phyloP scores from a whole-genome alignment of 169 alveolate species.

The Cryptosporidium parvum region DNA sequence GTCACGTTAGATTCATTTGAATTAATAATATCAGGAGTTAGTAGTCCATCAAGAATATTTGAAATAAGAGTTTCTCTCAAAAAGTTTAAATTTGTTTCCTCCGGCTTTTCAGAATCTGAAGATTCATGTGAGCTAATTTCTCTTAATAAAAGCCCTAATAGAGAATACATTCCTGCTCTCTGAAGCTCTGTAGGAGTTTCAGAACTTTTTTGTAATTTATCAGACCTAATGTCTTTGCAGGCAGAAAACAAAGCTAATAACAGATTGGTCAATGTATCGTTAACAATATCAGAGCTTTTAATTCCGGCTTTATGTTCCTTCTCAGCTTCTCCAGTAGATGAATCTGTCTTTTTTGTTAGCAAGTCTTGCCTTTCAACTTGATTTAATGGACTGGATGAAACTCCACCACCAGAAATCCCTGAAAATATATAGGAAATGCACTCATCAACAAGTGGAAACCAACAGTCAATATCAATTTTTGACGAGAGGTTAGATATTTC shows the following conservation, averaged over 20 bases:
- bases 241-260: conserved; percentile 58
- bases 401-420: conserved; percentile 13
- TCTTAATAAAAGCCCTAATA: conserved; percentile 52
- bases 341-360: no score
- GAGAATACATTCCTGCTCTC: conserved; percentile 74
- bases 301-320: neutral
- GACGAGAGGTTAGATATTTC: neutral
- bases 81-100: neutral
- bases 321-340: neutral
- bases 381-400: conserved; percentile 8
- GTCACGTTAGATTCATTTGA: conserved; percentile 26
- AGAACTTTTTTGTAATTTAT: conserved; percentile 47
- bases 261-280: neutral
- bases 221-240: conserved; percentile 61
- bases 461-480: conserved; percentile 56
- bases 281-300: neutral
- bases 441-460: conserved; percentile 72
- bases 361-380: conserved; percentile 1
- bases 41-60: conserved; percentile 44
- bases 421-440: conserved; percentile 58
- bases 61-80: conserved; percentile 34
- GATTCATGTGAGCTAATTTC: conserved; percentile 4
- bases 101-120: neutral
- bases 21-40: conserved; percentile 47
- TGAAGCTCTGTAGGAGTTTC: conserved; percentile 74